A percentile compares a stretch with the other conserved stretches of the same genome.
Evolutionary conservation across 2,329 filamentous ascomycete species (phyloP).

Genomic region (Beauveria medogensis): DNA sequence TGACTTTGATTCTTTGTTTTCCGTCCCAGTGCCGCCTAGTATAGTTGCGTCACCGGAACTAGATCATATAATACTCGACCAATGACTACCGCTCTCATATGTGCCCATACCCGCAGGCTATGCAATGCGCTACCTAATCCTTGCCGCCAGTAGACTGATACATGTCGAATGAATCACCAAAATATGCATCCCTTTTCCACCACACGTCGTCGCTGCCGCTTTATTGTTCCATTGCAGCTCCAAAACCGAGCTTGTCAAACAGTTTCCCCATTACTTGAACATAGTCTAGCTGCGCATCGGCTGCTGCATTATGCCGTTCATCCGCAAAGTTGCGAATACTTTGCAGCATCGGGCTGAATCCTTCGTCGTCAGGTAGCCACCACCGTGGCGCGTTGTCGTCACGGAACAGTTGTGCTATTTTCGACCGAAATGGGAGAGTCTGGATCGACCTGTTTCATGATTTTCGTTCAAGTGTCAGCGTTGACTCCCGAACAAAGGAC

Average conservation of each 20-base stretch:
- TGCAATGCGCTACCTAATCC: neutral
- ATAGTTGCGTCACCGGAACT: too few relatives aligned
- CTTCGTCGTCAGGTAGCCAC: constrained; percentile 85
- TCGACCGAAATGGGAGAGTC: constrained; percentile 61
- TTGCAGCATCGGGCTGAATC: constrained; percentile 63
- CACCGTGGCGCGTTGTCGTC: constrained; percentile 65
- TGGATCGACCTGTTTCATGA: constrained; percentile 64
- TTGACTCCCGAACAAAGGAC: neutral
- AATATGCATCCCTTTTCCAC: neutral
- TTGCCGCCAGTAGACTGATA: neutral
- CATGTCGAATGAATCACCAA: neutral
- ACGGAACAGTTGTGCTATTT: constrained; percentile 69
- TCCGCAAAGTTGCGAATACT: constrained; percentile 74
- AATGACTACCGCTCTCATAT: too few relatives aligned
- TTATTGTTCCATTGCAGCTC: constrained; percentile 7
- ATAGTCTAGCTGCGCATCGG: constrained; percentile 53
- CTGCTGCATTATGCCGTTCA: constrained; percentile 58
- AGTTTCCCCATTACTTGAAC: constrained; percentile 68
- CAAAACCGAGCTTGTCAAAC: constrained; percentile 50
- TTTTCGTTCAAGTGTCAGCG: neutral
- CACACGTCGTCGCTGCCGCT: neutral
- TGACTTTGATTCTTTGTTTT: too few relatives aligned
- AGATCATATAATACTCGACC: too few relatives aligned
- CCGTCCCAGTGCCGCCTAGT: too few relatives aligned
- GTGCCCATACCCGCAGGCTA: too few relatives aligned